Evolutionary conservation across 2,329 filamentous ascomycete genomes (phyloP).

Genomic region (Pseudogymnoascus sp.): DNA sequence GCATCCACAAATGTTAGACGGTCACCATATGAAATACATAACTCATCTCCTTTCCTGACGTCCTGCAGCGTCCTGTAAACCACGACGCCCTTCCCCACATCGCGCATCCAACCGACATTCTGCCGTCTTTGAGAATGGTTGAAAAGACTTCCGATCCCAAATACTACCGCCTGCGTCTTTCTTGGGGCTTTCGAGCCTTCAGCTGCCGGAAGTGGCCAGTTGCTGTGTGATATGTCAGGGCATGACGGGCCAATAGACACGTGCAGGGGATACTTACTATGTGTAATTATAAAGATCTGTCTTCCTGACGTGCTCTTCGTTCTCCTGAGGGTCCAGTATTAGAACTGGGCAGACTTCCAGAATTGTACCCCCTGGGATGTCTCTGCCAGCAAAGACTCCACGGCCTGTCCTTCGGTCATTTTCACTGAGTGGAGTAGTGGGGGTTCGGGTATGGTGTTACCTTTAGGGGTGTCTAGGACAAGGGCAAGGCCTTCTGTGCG

Average conservation of each 20-base stretch:
- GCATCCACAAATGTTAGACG: slow-evolving; percentile 31
- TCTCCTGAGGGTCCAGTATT: slow-evolving; percentile 40
- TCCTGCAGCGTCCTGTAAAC: slow-evolving; percentile 43
- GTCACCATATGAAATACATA: slow-evolving; percentile 38
- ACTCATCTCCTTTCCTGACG: slow-evolving; percentile 44
- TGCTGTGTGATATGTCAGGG: slow-evolving; percentile 18
- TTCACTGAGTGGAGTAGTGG: neutral
- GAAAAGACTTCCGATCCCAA: slow-evolving; percentile 51
- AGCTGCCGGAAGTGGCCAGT: slow-evolving; percentile 26
- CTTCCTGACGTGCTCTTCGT: slow-evolving; percentile 40
- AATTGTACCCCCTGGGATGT: slow-evolving; percentile 40
- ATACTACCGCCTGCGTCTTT: slow-evolving; percentile 42
- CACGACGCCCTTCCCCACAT: slow-evolving; percentile 37
- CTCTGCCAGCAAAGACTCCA: slow-evolving; percentile 41
- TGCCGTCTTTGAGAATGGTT: slow-evolving; percentile 45
- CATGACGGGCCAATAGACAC: neutral
- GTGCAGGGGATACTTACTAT: slow-evolving; percentile 35
- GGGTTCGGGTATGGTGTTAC: slow-evolving; percentile 25
- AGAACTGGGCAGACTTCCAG: slow-evolving; percentile 47
- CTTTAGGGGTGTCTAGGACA: slow-evolving; percentile 43
- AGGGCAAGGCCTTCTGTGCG: slow-evolving; percentile 37
- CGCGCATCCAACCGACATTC: slow-evolving; percentile 48
- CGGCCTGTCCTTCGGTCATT: slow-evolving; percentile 34
- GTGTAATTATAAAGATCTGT: slow-evolving; percentile 49
- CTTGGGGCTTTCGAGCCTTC: slow-evolving; percentile 20